Evolutionary conservation across 441 rosid genomes (phyloP), one percentile per base, ranked within the genome.

Genomic region (Hura crepitans): DNA sequence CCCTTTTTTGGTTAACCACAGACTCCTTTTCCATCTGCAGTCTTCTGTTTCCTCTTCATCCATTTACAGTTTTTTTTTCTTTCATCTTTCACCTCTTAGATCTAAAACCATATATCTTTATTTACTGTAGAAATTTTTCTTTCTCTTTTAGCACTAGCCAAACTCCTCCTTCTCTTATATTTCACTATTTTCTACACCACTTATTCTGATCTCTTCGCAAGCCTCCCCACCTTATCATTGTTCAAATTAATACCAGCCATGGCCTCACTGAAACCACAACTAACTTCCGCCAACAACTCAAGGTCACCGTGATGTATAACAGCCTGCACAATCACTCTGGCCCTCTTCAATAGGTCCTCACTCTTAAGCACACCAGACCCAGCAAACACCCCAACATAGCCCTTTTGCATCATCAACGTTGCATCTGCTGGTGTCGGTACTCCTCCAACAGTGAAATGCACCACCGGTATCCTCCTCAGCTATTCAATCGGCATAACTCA

Each of bases 361-460:
- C 98, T 93, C 83, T 93, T 91, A 72, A 93, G 91, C 57, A 93
- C 93, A 0, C 99, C 99, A 0, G 96, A 90, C 2, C 99, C 99
- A 0, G 92, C 99, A 55, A 94, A 94, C 31, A 92, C 96, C 3
- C 97, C 97, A 37, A 90, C 99, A 17, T 97, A 92, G 0, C 99
- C 97, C 50, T 92, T 78, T 81, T 94, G 97, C 98, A 94, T 94
- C 99, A 92, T 94, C 58, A 94, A 78, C 28, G 97, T 97, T 0
- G 99, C 99, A 45, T 94, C 99, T 0, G 99, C 99, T 1, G 99
- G 99, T 1, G 97, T 94, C 14, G 99, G 97, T 23, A 94, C 97
- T 2, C 98, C 99, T 15, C 99, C 99, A 0, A 97, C 97, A 2
- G 99, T 97, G 50, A 94, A 94, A 5, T 92, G 97, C 20, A 94